Evolutionary conservation across 2,329 filamentous ascomycete genomes (phyloP).

Genomic region (Apiospora hydei): DNA sequence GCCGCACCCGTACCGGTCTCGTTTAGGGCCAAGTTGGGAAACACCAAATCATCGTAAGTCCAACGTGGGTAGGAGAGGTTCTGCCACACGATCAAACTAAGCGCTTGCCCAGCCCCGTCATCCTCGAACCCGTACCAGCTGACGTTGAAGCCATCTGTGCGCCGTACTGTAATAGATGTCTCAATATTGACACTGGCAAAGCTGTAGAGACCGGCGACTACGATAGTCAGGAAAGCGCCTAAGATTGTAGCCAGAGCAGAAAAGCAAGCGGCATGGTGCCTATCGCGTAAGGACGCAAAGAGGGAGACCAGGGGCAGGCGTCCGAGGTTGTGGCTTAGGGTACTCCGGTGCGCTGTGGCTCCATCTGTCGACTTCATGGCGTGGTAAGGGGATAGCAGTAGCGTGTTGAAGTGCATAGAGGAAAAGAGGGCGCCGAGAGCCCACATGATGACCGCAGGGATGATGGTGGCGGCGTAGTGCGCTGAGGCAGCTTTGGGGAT

Average conservation of each 20-base stretch:
- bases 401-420: constrained; percentile 23
- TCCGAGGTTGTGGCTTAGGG: constrained; percentile 23
- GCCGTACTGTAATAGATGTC: background rate
- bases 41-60: background rate
- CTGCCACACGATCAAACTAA: background rate
- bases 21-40: background rate
- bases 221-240: constrained; percentile 19
- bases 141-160: background rate
- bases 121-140: background rate
- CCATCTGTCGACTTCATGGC: background rate
- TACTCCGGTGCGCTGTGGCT: background rate
- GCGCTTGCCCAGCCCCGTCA: background rate
- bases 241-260: background rate
- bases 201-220: constrained; percentile 24
- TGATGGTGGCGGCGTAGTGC: background rate
- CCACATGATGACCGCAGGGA: constrained; percentile 21
- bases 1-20: accelerated
- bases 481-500: background rate
- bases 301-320: constrained; percentile 21
- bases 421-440: background rate
- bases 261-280: background rate
- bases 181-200: background rate
- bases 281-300: background rate
- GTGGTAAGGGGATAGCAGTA: constrained; percentile 13
- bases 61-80: background rate